Base-by-base conservation (phyloP, 352 stramenopile genomes). In the Elongisporangium prolatum region DNA sequence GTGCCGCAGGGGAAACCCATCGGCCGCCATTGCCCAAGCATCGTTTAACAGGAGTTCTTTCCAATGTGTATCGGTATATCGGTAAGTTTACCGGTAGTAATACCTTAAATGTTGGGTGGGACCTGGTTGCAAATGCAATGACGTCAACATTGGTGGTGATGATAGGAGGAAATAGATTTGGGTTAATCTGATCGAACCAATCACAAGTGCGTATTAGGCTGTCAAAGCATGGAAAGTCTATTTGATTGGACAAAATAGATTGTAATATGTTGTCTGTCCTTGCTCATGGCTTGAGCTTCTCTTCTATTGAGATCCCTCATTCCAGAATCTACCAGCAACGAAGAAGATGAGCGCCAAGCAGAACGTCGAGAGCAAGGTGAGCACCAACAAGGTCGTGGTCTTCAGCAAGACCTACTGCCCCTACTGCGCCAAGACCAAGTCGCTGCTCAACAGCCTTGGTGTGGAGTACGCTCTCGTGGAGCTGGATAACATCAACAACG, bases 351-450 rank as follows among this genome's bases (percentile, higher is more conserved):
- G 67, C 65, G 69, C 66, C 53, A 81, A 83, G 56, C 74, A 91
- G 63, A 78, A 77, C 64, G 74, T 94, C 25, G 70, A 91, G 72
- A 61, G 70, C 24, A 77, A 81, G 64, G 74, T 92, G 54, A 65
- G 75, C n/a, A 49, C 62, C 17, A 68, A 74, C 59, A 64, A 62
- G 24, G 76, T 94, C 34, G 71, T 86, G 34, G 74, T 94, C 54
- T 99, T 97, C 75, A 97, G 89, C 60, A 99, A 99, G 80, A 86
- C 78, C 25, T 98, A 93, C 76, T 99, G 96, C 68, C 90, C 91
- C 28, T 98, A 97, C 78, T 99, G 96, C 76, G 75, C 70, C 52
- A 77, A 78, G 54, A 87, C 80, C 59, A 91, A 91, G 72, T 54
- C 52, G 48, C 66, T 91, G 53, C 66, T 91, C 51, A 69, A 60